These are phyloP conservation scores for Talaromyces verruculosus DNA, from an alignment of 2,329 filamentous ascomycete species.

Conservation along the genomic window DNA sequence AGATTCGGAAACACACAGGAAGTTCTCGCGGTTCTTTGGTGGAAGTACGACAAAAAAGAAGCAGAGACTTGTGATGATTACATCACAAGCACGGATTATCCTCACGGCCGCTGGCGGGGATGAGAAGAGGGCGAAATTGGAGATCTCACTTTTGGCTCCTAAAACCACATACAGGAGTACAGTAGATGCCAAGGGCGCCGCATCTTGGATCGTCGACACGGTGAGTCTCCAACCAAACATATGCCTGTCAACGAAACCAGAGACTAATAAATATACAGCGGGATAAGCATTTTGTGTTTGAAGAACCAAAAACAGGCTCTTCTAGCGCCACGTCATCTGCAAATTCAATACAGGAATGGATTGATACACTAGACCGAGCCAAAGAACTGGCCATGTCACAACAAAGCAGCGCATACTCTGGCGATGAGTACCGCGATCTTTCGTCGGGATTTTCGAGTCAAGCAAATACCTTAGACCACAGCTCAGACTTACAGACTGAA, in stretches of 20 bases:
- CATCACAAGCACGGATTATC: conserved; percentile 84
- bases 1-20: conserved; percentile 71
- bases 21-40: conserved; percentile 90
- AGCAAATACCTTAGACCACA: conserved; percentile 46
- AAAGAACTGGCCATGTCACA: conserved; percentile 80
- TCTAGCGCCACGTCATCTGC: conserved; percentile 63
- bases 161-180: conserved; percentile 78
- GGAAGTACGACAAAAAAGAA: conserved; percentile 89
- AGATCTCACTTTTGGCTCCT: conserved; percentile 76
- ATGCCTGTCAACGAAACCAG: not conserved
- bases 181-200: conserved; percentile 81
- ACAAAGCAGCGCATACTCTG: conserved; percentile 65
- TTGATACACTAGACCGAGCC: conserved; percentile 82
- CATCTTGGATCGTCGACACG: conserved; percentile 87
- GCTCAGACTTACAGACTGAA: conserved; percentile 41
- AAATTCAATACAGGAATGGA: conserved; percentile 81
- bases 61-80: conserved; percentile 91
- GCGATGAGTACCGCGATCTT: conserved; percentile 68
- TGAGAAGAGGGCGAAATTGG: conserved; percentile 91
- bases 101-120: conserved; percentile 89
- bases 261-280: conserved; percentile 54
- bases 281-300: conserved; percentile 88
- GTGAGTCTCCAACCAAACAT: conserved; percentile 58
- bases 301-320: conserved; percentile 72
- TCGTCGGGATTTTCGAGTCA: conserved; percentile 70